Evolutionary conservation across 2,329 filamentous ascomycete species (phyloP).

Genomic region (Diaporthe sp.): DNA sequence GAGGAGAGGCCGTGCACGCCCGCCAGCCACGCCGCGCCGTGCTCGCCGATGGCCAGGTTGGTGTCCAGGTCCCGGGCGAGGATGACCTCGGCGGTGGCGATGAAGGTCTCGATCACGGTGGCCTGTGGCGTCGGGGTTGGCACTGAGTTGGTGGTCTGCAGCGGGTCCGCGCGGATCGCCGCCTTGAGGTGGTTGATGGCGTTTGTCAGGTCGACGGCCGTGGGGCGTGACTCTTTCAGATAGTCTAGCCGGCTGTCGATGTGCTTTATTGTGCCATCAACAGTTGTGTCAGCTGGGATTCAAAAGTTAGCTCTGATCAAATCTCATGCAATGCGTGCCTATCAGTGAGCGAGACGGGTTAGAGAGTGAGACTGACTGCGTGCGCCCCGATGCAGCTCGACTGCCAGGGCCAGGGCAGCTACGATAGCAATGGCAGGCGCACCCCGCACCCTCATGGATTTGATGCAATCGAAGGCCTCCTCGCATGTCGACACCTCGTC

Average conservation of each 20-base stretch:
- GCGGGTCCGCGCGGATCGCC: constrained; percentile 66
- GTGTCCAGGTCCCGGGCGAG: constrained; percentile 88
- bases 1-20: constrained; percentile 64
- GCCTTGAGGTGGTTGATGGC: constrained; percentile 85
- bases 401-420: constrained; percentile 88
- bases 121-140: constrained; percentile 57
- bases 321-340: constrained; percentile 1
- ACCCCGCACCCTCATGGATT: constrained; percentile 82
- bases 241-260: constrained; percentile 86
- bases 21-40: constrained; percentile 87
- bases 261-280: constrained; percentile 74
- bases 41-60: constrained; percentile 86
- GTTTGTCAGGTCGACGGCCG: constrained; percentile 94
- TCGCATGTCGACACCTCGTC: constrained; percentile 78
- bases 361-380: constrained; percentile 51
- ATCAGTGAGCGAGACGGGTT: not conserved
- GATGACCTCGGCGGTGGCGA: constrained; percentile 86
- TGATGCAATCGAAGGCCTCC: constrained; percentile 87
- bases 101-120: constrained; percentile 77
- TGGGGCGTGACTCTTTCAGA: constrained; percentile 89
- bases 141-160: constrained; percentile 48
- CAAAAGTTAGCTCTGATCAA: not conserved
- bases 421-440: constrained; percentile 98
- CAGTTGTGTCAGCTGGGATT: constrained; percentile 54
- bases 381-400: constrained; percentile 78